A percentile compares a stretch with the other conserved stretches of the same genome.
These are phyloP conservation scores for Exophiala spinifera DNA, from an alignment of 2,329 filamentous ascomycete species.

Conservation along the genomic window DNA sequence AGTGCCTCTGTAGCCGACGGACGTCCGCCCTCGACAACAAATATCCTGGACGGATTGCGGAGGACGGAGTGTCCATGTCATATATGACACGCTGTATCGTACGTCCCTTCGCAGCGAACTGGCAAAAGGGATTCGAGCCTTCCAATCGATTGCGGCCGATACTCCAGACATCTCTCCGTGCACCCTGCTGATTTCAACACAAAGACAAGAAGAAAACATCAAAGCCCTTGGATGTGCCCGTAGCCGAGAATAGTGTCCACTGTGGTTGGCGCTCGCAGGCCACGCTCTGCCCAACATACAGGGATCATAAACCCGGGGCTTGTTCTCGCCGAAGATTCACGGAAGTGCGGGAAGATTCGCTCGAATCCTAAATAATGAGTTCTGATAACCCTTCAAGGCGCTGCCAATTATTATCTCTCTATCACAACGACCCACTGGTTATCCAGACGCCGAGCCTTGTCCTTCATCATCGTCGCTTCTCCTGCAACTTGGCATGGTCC, in stretches of 20 bases:
- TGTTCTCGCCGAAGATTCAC: too few relatives aligned
- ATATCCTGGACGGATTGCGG: not conserved
- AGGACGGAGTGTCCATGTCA: too few relatives aligned
- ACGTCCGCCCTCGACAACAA: not conserved
- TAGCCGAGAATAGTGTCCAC: not conserved
- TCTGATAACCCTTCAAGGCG: not conserved
- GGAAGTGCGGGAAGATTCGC: too few relatives aligned
- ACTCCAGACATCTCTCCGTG: too few relatives aligned
- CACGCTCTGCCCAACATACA: not conserved
- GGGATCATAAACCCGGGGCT: not conserved
- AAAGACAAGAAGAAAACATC: too few relatives aligned
- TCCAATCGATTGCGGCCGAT: not conserved
- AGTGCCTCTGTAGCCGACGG: not conserved
- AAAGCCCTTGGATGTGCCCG: too few relatives aligned
- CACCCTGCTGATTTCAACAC: too few relatives aligned
- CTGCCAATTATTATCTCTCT: not conserved
- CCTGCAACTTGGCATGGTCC: slow-evolving; percentile 7
- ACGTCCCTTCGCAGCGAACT: not conserved
- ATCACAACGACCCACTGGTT: not conserved
- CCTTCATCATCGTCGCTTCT: not conserved
- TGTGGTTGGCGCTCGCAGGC: not conserved
- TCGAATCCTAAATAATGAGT: too few relatives aligned
- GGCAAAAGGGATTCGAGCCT: not conserved
- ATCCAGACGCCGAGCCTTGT: not conserved
- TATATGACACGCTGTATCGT: not conserved